A percentile compares a stretch with the other conserved stretches of the same genome.
phyloP scores from a whole-genome alignment of 1,284 basidiomycete genomes.

The Sporisorium scitamineum region DNA sequence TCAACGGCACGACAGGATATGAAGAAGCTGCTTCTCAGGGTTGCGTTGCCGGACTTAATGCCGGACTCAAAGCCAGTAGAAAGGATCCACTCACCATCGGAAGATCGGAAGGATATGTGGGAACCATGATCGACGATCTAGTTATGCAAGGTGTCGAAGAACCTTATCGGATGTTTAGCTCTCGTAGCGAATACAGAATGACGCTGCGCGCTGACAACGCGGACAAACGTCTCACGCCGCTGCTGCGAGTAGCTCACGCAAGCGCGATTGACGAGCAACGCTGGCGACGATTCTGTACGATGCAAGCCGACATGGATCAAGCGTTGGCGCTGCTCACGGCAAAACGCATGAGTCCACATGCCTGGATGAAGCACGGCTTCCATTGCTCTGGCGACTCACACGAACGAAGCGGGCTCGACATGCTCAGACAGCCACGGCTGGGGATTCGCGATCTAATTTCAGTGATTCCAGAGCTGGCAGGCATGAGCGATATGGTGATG shows the following conservation, averaged over 20 bases:
- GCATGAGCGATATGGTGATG: slow-evolving; percentile 70
- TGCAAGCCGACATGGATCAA: slow-evolving; percentile 73
- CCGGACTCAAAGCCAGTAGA: slow-evolving; percentile 77
- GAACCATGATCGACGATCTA: slow-evolving; percentile 90
- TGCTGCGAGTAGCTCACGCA: slow-evolving; percentile 71
- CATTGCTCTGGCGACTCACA: slow-evolving; percentile 65
- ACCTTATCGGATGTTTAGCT: slow-evolving; percentile 93
- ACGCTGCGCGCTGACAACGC: slow-evolving; percentile 88
- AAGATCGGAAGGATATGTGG: slow-evolving; percentile 84
- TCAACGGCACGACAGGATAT: slow-evolving; percentile 82
- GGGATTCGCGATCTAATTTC: slow-evolving; percentile 72
- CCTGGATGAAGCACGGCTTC: slow-evolving; percentile 67
- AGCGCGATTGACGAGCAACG: slow-evolving; percentile 78
- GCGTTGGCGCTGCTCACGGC: slow-evolving; percentile 74
- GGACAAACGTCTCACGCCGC: slow-evolving; percentile 78
- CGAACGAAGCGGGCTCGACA: slow-evolving; percentile 76
- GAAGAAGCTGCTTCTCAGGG: slow-evolving; percentile 92
- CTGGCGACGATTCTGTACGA: slow-evolving; percentile 74
- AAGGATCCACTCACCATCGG: slow-evolving; percentile 77
- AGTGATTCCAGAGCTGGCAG: slow-evolving; percentile 75
- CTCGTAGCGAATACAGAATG: slow-evolving; percentile 88
- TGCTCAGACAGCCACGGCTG: slow-evolving; percentile 78
- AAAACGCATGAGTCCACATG: slow-evolving; percentile 61
- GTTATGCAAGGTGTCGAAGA: slow-evolving; percentile 88
- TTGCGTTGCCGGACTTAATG: slow-evolving; percentile 84